Evolutionary conservation across 2,329 filamentous ascomycete species (phyloP).

Genomic region (Lachnellula occidentalis): DNA sequence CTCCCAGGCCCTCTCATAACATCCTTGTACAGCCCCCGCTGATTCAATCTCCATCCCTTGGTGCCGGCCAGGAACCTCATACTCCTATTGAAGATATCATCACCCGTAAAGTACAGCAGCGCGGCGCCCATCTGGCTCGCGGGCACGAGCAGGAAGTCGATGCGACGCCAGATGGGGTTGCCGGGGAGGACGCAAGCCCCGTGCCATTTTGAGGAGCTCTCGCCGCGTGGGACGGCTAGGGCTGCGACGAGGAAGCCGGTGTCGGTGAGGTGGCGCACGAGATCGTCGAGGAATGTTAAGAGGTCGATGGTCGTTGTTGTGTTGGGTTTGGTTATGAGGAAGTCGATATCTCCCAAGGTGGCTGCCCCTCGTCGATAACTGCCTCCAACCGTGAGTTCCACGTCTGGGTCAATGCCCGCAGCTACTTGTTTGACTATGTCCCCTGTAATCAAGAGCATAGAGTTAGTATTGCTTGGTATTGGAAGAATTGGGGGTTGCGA

Average conservation of each 20-base stretch:
- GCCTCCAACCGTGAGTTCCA: conserved; percentile 72
- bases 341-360: conserved; percentile 76
- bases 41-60: conserved; percentile 80
- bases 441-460: no score
- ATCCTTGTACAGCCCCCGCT: conserved; percentile 70
- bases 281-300: conserved; percentile 52
- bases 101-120: conserved; percentile 91
- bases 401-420: conserved; percentile 51
- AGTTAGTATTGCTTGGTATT: no score
- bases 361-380: conserved; percentile 77
- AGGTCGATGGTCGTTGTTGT: conserved; percentile 52
- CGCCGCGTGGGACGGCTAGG: conserved; percentile 50
- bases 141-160: conserved; percentile 82
- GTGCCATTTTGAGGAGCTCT: conserved; percentile 73
- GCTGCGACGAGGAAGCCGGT: conserved; percentile 63
- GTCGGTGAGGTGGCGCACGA: conserved; percentile 57
- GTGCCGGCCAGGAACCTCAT: conserved; percentile 73
- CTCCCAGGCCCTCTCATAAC: conserved; percentile 55
- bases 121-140: conserved; percentile 75
- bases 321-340: conserved; percentile 68
- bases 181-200: conserved; percentile 70
- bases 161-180: conserved; percentile 63
- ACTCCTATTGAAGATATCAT: conserved; percentile 90
- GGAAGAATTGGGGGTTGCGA: no score
- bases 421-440: conserved; percentile 56